Base-by-base conservation (phyloP, 169 alveolate species). In the Plasmodium yoelii region DNA sequence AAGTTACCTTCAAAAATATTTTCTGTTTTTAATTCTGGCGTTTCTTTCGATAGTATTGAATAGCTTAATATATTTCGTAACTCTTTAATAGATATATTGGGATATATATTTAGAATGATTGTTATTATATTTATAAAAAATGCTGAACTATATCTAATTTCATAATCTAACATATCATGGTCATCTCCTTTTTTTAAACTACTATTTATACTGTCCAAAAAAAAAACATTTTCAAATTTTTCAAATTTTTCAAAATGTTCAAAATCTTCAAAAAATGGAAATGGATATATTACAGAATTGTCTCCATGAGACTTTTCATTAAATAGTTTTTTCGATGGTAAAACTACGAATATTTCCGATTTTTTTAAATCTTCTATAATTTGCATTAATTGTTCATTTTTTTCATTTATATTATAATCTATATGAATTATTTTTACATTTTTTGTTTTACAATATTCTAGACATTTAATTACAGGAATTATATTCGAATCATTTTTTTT, bases 381-480 rank as follows among this genome's bases (percentile, higher is more conserved):
- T 15, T 59, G 18, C 8, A 73, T 64, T 53, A 73, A 73, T 60
- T 73, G 22, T 19, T 73, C 73, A 51, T 65, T 73, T 51, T 39
- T 22, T 51, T 10, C 88, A 22, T 73, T 34, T 26, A 73, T 65
- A 60, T 73, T 73, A 34, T 73, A 73, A 60, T 53, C 39, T 5
- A 73, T 53, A 34, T 73, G 73, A 64, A 73, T 73, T 26, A 60
- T 49, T 60, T 73, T 59, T 22, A 64, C 73, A 2, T 15, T 53
- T 49, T 53, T 61, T 18, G n/a, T 65, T 73, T 34, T 73, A 64
- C 88, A 73, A 42, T 60, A 44, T 59, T 73, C 73, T 64, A 73
- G 15, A 22, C 88, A 73, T 44, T 73, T 73, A 51, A 73, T 53
- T 28, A 73, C 28, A 9, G 71, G 88, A 13, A 59, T 10, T 65